Evolutionary conservation across 2,329 filamentous ascomycete genomes (phyloP).

Genomic region (Curvularia hawaiiensis): DNA sequence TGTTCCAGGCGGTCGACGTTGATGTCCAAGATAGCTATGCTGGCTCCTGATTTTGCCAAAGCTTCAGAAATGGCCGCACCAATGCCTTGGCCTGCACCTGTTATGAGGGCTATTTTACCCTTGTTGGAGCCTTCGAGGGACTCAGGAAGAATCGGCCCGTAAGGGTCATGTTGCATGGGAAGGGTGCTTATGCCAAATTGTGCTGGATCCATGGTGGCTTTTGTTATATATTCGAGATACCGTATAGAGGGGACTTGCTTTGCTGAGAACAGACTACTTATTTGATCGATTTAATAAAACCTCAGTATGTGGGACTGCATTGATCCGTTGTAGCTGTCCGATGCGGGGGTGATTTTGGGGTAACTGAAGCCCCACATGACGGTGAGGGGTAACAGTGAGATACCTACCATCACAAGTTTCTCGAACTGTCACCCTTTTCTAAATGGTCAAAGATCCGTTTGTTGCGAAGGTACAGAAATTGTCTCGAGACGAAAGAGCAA

Average conservation of each 20-base stretch:
- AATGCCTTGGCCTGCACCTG: constrained; percentile 37
- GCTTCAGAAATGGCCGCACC: constrained; percentile 36
- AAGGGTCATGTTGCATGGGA: constrained; percentile 25
- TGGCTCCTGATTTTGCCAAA: constrained; percentile 34
- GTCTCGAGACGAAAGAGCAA: background rate
- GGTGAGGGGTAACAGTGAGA: constrained; percentile 5
- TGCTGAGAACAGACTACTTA: background rate
- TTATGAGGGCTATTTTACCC: constrained; percentile 36
- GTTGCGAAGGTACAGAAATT: background rate
- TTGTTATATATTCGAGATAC: background rate
- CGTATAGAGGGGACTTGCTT: too few relatives aligned
- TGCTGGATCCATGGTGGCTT: constrained; percentile 26
- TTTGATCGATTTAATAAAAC: background rate
- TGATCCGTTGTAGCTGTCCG: background rate
- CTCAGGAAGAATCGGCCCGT: constrained; percentile 22
- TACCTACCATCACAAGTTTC: background rate
- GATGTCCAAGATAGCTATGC: constrained; percentile 35
- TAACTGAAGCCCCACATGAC: constrained; percentile 12
- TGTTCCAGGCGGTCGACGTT: constrained; percentile 21
- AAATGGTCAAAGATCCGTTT: too few relatives aligned
- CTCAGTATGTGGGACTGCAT: background rate
- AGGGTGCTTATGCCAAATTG: constrained; percentile 31
- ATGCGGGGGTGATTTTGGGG: constrained; percentile 9
- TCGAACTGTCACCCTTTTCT: background rate
- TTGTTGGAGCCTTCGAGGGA: constrained; percentile 25